These are phyloP conservation scores for Russula abietina DNA, from an alignment of 768 basidiomycete species.

Conservation along the genomic window DNA sequence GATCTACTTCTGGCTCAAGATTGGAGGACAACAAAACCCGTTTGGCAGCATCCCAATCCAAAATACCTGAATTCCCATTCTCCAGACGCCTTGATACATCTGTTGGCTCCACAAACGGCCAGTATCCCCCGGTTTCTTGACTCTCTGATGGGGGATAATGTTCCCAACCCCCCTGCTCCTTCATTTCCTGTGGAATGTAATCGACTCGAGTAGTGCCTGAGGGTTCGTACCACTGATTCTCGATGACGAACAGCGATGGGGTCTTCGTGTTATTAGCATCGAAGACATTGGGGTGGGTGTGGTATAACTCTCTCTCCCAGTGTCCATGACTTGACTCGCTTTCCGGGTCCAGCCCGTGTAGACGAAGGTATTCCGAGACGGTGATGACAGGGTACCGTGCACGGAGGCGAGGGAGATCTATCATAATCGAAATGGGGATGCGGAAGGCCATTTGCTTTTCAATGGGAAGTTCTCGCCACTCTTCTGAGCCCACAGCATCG, in stretches of 20 bases:
- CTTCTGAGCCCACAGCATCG: conserved; percentile 36
- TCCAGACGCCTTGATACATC: background rate
- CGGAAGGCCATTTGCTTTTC: conserved; percentile 35
- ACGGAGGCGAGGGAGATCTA: conserved; percentile 40
- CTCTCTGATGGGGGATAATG: conserved; percentile 14
- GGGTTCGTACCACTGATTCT: conserved; percentile 41
- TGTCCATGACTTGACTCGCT: conserved; percentile 35
- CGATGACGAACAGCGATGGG: conserved; percentile 34
- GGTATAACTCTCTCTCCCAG: conserved; percentile 36
- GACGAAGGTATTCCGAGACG: conserved; percentile 38
- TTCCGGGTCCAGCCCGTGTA: conserved; percentile 34
- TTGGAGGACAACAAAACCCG: background rate
- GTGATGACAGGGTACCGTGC: conserved; percentile 36
- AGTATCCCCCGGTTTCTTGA: conserved; percentile 19
- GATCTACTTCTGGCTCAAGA: conserved; percentile 12
- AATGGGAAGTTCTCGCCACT: conserved; percentile 37
- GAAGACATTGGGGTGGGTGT: conserved; percentile 29
- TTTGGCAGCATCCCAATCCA: conserved; percentile 14
- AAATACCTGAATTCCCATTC: background rate
- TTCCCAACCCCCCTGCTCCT: conserved; percentile 32
- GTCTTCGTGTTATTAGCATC: conserved; percentile 21
- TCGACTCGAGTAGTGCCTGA: conserved; percentile 36
- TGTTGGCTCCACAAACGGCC: conserved; percentile 1
- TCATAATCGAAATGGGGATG: conserved; percentile 36
- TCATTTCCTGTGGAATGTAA: conserved; percentile 31